A percentile compares a stretch with the other conserved stretches of the same genome.
Evolutionary conservation across 495 filamentous ascomycete species (phyloP).

Genomic region (Symbiotaphrina buchneri): DNA sequence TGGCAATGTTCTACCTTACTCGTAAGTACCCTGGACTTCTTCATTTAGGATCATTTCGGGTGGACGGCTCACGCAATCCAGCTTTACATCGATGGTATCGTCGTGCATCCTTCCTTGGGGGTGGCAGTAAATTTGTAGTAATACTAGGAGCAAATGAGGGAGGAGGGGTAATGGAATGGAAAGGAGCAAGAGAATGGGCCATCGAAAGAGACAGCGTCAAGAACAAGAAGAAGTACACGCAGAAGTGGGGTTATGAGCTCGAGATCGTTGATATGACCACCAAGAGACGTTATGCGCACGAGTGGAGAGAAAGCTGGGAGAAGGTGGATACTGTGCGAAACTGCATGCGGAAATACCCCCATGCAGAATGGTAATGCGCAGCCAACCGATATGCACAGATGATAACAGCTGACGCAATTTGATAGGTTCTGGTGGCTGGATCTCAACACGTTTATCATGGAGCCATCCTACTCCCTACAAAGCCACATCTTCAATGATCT

Average conservation of each 20-base stretch:
- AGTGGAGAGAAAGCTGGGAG: conserved; percentile 99
- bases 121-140: conserved; percentile 79
- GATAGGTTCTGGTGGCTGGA: conserved; percentile 98
- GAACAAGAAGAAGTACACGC: conserved; percentile 79
- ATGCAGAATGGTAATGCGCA: conserved; percentile 67
- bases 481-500: conserved; percentile 74
- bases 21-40: conserved; percentile 25
- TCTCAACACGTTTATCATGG: conserved; percentile 96
- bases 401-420: conserved; percentile 9
- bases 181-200: conserved; percentile 92
- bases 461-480: conserved; percentile 77
- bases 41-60: conserved; percentile 8
- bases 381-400: background rate
- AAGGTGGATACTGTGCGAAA: conserved; percentile 92
- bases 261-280: conserved; percentile 96
- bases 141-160: conserved; percentile 87
- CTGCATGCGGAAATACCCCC: conserved; percentile 75
- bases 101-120: conserved; percentile 37
- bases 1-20: conserved; percentile 43
- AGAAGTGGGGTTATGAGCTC: conserved; percentile 82
- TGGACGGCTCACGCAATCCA: conserved; percentile 8
- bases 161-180: conserved; percentile 98
- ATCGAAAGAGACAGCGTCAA: conserved; percentile 89
- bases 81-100: conserved; percentile 25
- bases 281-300: conserved; percentile 95